Evolutionary conservation across 1,284 basidiomycete species (phyloP).

Genomic region (Naganishia cerealis): DNA sequence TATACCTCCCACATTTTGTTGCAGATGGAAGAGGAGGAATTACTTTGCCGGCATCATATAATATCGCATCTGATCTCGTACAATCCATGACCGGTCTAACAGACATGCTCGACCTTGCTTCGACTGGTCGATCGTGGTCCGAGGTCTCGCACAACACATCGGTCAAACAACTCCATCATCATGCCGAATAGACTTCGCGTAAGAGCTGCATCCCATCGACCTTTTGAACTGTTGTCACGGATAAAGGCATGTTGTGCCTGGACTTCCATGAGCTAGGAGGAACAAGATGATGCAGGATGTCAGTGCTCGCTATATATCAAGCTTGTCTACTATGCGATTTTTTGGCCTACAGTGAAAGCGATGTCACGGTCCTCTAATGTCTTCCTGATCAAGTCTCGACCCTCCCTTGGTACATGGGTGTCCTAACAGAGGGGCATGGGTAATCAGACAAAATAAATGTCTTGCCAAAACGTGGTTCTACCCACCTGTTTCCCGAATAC

Average conservation of each 20-base stretch:
- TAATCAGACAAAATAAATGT: constrained; percentile 4
- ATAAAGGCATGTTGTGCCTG: constrained; percentile 94
- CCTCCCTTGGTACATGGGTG: constrained; percentile 81
- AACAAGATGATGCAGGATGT: constrained; percentile 21
- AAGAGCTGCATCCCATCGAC: constrained; percentile 87
- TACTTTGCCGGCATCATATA: neutral
- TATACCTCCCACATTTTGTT: neutral
- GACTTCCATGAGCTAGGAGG: constrained; percentile 77
- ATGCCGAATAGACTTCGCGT: constrained; percentile 75
- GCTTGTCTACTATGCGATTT: constrained; percentile 4
- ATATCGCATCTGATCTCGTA: constrained; percentile 1
- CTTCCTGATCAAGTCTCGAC: constrained; percentile 76
- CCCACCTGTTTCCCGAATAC: constrained; percentile 86
- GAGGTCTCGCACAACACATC: constrained; percentile 77
- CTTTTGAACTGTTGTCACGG: constrained; percentile 83
- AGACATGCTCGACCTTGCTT: constrained; percentile 71
- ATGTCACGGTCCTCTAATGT: constrained; percentile 75
- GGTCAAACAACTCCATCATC: constrained; percentile 90
- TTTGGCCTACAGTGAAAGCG: constrained; percentile 62
- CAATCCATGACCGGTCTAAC: constrained; percentile 53
- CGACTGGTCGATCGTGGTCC: constrained; percentile 62
- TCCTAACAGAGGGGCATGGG: constrained; percentile 56
- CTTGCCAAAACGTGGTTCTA: constrained; percentile 6
- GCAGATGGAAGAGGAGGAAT: neutral
- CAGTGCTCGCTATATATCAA: constrained; percentile 7